Conservation (phyloP, 306 rosid genomes). For the Cucumis melo region DNA sequence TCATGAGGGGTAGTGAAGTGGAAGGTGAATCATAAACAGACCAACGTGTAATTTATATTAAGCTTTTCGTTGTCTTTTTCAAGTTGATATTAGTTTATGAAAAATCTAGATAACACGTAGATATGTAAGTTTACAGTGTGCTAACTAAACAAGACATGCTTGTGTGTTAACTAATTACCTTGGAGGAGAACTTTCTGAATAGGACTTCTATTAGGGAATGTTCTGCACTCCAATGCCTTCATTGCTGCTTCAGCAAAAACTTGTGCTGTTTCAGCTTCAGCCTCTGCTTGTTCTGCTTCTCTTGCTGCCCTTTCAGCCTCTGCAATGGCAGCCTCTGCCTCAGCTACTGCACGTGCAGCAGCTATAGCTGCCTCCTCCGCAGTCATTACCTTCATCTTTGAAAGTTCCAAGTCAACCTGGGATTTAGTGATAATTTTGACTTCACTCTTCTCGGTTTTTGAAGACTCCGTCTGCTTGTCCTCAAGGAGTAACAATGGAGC, state of each 20-base stretch:
- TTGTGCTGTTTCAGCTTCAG: constrained; percentile 86
- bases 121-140: background rate
- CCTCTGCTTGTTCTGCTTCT: constrained; percentile 90
- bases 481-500: constrained; percentile 34
- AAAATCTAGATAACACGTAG: background rate
- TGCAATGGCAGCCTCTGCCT: constrained; percentile 85
- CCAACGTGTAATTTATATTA: background rate
- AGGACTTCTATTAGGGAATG: constrained; percentile 15
- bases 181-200: constrained; percentile 3
- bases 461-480: constrained; percentile 43
- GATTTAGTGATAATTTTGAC: constrained; percentile 42
- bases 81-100: background rate
- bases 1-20: background rate
- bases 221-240: constrained; percentile 70
- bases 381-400: constrained; percentile 61
- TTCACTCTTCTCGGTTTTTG: constrained; percentile 33
- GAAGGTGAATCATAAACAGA: background rate
- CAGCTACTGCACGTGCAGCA: constrained; percentile 87
- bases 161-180: background rate
- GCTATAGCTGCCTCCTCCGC: constrained; percentile 84
- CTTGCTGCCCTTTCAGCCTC: constrained; percentile 87
- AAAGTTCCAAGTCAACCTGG: constrained; percentile 62
- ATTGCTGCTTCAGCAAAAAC: constrained; percentile 85
- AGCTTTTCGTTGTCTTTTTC: background rate
- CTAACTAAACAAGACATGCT: background rate